Percentiles rank a stretch among this genome's conserved stretches.
Evolutionary conservation across 1,284 basidiomycete genomes (phyloP).

Genomic region (Leucoagaricus sp.): DNA sequence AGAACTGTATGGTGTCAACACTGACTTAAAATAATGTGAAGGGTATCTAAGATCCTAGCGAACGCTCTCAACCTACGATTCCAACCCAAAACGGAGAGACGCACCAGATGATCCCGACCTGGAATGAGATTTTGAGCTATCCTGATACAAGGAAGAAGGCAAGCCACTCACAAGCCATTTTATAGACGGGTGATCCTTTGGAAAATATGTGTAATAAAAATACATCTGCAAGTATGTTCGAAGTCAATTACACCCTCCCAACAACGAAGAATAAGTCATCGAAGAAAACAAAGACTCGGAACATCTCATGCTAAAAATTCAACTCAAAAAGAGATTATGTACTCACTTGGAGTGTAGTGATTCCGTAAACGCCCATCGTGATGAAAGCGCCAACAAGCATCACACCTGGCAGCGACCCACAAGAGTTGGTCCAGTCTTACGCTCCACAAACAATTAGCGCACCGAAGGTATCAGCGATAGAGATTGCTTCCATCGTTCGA

Average conservation of each 20-base stretch:
- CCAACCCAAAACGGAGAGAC: slow-evolving; percentile 10
- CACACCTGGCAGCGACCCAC: slow-evolving; percentile 23
- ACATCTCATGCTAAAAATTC: too few species aligned
- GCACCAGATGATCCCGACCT: slow-evolving; percentile 30
- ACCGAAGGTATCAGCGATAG: slow-evolving; percentile 31
- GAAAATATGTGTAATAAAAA: slow-evolving; percentile 42
- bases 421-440: neutral
- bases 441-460: neutral
- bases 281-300: neutral
- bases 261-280: too few species aligned
- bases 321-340: too few species aligned
- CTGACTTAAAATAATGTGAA: slow-evolving; percentile 43
- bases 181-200: slow-evolving; percentile 31
- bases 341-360: slow-evolving; percentile 41
- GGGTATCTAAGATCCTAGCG: slow-evolving; percentile 42
- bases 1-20: neutral
- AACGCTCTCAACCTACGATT: neutral
- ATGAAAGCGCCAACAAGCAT: slow-evolving; percentile 35
- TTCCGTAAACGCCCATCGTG: slow-evolving; percentile 39
- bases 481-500: neutral
- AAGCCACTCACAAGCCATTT: slow-evolving; percentile 35
- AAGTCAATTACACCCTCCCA: too few species aligned
- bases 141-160: neutral
- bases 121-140: neutral
- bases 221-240: slow-evolving; percentile 39